Conservation (phyloP, 805 yeast genomes). For the Candida pini region DNA sequence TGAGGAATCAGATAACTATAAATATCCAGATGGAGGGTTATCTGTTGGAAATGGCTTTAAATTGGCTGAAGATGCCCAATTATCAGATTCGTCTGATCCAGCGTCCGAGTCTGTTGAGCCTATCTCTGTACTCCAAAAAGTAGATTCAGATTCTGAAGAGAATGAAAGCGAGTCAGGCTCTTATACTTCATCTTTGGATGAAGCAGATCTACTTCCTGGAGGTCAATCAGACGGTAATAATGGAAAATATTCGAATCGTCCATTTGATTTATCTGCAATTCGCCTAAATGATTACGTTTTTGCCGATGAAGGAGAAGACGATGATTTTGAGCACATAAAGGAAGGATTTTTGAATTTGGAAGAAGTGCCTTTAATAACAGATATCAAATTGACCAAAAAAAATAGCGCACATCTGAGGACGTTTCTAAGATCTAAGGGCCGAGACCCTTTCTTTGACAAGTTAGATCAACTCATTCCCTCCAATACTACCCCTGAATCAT, state of each 20-base stretch:
- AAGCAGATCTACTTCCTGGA: too few relatives aligned
- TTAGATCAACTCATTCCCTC: conserved; percentile 48
- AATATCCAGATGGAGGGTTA: conserved; percentile 5
- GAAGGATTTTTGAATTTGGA: conserved; percentile 9
- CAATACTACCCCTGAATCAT: conserved; percentile 52
- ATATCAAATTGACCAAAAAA: conserved; percentile 32
- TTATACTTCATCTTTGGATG: too few relatives aligned
- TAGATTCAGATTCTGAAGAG: too few relatives aligned
- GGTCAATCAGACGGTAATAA: too few relatives aligned
- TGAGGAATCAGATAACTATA: too few relatives aligned
- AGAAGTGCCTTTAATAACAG: conserved; percentile 15
- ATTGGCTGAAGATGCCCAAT: conserved; percentile 4
- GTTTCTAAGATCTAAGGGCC: conserved; percentile 56
- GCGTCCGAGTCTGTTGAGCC: too few relatives aligned
- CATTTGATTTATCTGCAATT: too few relatives aligned
- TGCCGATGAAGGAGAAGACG: conserved; percentile 1
- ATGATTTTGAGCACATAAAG: conserved; percentile 2
- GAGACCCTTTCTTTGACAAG: conserved; percentile 47
- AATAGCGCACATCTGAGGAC: conserved; percentile 42
- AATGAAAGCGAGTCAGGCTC: too few relatives aligned
- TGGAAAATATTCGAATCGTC: too few relatives aligned
- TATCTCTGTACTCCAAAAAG: too few relatives aligned
- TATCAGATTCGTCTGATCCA: too few relatives aligned
- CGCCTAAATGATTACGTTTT: conserved; percentile 8
- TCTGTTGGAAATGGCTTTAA: conserved; percentile 7